These are phyloP conservation scores for Tuber microsphaerosporum DNA, from an alignment of 495 filamentous ascomycete genomes.

Conservation along the genomic window DNA sequence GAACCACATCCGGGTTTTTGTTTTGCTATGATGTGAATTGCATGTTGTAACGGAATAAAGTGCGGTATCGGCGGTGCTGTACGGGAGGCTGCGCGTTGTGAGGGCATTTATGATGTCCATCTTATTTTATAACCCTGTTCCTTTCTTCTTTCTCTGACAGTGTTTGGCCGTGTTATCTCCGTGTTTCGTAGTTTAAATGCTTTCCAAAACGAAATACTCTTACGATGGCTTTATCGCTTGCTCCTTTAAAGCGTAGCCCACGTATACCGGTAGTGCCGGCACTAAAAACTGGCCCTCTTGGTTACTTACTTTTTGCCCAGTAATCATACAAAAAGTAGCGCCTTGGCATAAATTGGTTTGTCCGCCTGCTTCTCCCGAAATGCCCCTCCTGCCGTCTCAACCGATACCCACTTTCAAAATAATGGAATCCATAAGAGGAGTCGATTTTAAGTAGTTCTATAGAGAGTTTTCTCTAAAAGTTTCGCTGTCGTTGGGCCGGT, in stretches of 20 bases:
- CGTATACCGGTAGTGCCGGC: neutral
- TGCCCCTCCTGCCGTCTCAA: too few relatives aligned
- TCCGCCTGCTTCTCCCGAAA: too few relatives aligned
- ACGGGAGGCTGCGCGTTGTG: neutral
- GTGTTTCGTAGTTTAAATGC: neutral
- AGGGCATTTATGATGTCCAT: slow-evolving; percentile 25
- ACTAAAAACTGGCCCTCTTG: too few relatives aligned
- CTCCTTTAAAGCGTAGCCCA: neutral
- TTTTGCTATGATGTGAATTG: slow-evolving; percentile 31
- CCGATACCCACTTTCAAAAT: too few relatives aligned
- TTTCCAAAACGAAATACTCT: neutral
- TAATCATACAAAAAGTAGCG: too few relatives aligned
- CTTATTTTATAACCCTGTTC: neutral
- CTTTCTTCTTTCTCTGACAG: neutral
- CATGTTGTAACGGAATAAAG: slow-evolving; percentile 41
- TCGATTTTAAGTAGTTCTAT: too few relatives aligned
- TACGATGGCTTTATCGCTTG: neutral
- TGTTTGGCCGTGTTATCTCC: neutral
- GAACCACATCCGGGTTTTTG: slow-evolving; percentile 16
- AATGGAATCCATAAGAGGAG: too few relatives aligned
- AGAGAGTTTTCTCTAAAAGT: too few relatives aligned
- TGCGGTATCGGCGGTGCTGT: slow-evolving; percentile 20
- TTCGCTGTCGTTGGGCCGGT: too few relatives aligned
- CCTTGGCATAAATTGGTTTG: too few relatives aligned
- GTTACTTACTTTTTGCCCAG: too few relatives aligned